phyloP scores from a whole-genome alignment of 768 basidiomycete genomes.

The Kwoniella sp. region DNA sequence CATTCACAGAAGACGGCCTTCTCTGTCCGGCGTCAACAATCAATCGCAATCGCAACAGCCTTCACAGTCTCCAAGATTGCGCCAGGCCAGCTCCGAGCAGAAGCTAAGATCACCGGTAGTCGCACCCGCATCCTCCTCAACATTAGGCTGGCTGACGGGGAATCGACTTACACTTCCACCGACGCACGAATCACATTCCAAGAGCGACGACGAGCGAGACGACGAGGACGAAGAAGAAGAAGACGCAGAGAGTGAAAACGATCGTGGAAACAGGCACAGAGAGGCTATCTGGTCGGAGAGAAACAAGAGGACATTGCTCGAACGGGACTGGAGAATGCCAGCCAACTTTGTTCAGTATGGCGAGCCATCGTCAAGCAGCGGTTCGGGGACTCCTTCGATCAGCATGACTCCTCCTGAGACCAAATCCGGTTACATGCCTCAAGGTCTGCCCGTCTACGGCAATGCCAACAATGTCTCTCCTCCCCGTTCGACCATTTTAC shows the following conservation, averaged over 20 bases:
- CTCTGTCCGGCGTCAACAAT: conserved; percentile 3
- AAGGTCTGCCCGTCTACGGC: conserved; percentile 7
- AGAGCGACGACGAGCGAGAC: conserved; percentile 32
- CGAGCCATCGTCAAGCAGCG: conserved; percentile 14
- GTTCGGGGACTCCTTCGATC: conserved; percentile 24
- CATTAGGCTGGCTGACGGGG: conserved; percentile 19
- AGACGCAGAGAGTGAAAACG: not conserved
- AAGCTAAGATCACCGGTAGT: conserved; percentile 8
- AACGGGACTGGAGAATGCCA: conserved; percentile 31
- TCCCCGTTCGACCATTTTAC: conserved; percentile 12
- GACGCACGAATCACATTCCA: conserved; percentile 5
- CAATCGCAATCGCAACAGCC: not conserved
- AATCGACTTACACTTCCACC: conserved; percentile 19
- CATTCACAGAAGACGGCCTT: conserved; percentile 13
- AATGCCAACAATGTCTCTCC: conserved; percentile 16
- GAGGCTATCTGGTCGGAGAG: not conserved
- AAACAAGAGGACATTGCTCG: not conserved
- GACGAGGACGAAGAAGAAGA: conserved; percentile 12
- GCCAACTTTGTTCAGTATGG: conserved; percentile 11
- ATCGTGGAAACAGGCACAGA: not conserved
- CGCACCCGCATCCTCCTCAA: conserved; percentile 7
- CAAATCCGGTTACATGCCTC: conserved; percentile 5
- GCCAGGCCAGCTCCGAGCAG: conserved; percentile 10
- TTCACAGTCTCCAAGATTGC: conserved; percentile 9
- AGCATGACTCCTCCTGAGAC: conserved; percentile 34